Percentiles rank a stretch among this genome's conserved stretches.
Conservation (phyloP, 116 monocot species). For the Phalaenopsis hybrid region DNA sequence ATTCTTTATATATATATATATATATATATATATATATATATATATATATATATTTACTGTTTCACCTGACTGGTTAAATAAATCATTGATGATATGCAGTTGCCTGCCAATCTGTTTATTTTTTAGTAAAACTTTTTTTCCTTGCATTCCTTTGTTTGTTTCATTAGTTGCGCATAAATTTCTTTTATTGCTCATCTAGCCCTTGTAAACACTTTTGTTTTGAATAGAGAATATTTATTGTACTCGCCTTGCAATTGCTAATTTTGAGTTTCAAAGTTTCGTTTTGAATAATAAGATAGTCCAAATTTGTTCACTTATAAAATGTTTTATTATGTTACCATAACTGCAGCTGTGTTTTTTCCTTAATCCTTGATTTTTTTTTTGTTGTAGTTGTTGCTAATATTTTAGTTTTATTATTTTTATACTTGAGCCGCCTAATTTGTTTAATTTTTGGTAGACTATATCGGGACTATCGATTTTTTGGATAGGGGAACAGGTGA, state of each 20-base stretch:
- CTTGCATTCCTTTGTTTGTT: background rate
- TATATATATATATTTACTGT: no score
- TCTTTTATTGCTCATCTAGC: background rate
- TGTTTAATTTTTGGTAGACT: constrained; percentile 25
- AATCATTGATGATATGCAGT: background rate
- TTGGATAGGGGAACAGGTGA: constrained; percentile 65
- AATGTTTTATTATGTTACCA: background rate
- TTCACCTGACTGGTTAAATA: background rate
- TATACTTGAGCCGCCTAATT: background rate
- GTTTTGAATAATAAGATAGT: background rate
- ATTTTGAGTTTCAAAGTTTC: background rate
- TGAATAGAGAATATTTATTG: background rate
- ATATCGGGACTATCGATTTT: constrained; percentile 76
- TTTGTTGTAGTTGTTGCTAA: background rate
- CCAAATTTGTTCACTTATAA: background rate
- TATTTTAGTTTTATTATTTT: background rate
- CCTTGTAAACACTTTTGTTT: background rate
- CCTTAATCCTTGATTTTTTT: background rate
- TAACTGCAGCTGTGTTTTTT: background rate
- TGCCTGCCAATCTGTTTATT: background rate
- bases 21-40: no score
- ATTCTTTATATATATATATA: background rate
- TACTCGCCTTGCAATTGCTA: background rate
- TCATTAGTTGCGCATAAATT: background rate
- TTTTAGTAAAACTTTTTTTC: background rate